Base-by-base conservation (phyloP, 805 yeast species). In the Saccharomyces cerevisiae region DNA sequence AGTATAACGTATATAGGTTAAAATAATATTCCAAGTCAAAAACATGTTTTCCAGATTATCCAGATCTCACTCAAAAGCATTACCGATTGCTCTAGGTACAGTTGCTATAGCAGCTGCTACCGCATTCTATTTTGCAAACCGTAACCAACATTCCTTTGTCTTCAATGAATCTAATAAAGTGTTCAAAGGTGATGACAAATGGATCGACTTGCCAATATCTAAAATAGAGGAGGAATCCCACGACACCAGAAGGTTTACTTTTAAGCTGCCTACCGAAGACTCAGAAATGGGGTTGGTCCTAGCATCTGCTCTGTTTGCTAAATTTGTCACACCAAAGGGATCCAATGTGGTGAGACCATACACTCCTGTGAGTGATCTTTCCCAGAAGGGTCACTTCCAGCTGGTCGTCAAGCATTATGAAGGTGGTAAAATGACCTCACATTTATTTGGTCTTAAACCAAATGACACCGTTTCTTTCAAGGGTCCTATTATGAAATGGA, bases 401-500 rank as follows among this genome's bases (percentile, higher is more conserved):
- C 79, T 94, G 61, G 80, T 91, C 56, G 78, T 94, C 73, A 94
- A 94, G 81, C 81, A 76, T 58, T 94, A 94, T 76, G 86, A 84
- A 51, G 80, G 78, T 53, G 97, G 98, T 65, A 86, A 87, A 74
- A 83, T 90, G 82, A 81, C 92, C 52, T 76, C 76, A 67, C 94
- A 89, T 73, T 72, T 89, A 55, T 81, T 79, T 70, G 72, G 73
- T 56, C 81, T 92, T 69, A 83, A 86, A 72, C 82, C 80, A 57
- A 81, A 85, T 65, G 98, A 94, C 66, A 81, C 90, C 51, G 79
- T 94, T 54, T 74, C 96, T 9, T 87, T 94, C 80, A 92, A 90
- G 78, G 99, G 99, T 51, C 98, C 98, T 60, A 80, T 90, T 61
- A 77, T 79, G 66, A 94, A 94, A 78, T 91, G 94, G 88, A 82